Percentiles rank a stretch among this genome's conserved stretches.
phyloP scores from a whole-genome alignment of 2,329 filamentous ascomycete species.

The Pseudogymnoascus sp. region DNA sequence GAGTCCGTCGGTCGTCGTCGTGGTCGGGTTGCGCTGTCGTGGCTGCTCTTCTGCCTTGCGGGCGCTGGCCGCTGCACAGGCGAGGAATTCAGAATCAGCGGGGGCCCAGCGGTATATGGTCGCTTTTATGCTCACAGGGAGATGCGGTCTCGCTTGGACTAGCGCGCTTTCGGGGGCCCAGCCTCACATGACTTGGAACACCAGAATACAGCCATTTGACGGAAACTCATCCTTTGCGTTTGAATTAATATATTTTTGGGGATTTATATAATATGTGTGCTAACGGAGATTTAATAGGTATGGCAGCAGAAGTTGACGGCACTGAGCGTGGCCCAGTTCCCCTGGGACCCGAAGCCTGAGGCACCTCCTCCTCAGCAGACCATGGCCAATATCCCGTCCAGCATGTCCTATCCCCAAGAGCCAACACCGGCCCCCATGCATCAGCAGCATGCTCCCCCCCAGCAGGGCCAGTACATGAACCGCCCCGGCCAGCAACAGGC shows the following conservation, averaged over 20 bases:
- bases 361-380: constrained; percentile 37
- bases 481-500: constrained; percentile 2
- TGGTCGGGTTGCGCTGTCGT: constrained; percentile 13
- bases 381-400: constrained; percentile 28
- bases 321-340: constrained; percentile 79
- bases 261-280: constrained; percentile 19
- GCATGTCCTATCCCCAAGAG: constrained; percentile 22
- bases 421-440: constrained; percentile 19
- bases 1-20: neutral
- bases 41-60: constrained; percentile 26
- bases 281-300: constrained; percentile 48
- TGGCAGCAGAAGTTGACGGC: constrained; percentile 90
- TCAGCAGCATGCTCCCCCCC: constrained; percentile 10
- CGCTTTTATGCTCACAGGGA: constrained; percentile 41
- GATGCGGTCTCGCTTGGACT: constrained; percentile 6
- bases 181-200: constrained; percentile 8
- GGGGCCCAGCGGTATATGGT: constrained; percentile 49
- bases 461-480: constrained; percentile 8
- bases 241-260: neutral
- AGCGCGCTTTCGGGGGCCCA: neutral
- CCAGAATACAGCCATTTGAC: neutral
- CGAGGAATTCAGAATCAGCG: constrained; percentile 27
- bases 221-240: neutral
- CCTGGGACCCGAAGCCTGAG: constrained; percentile 86
- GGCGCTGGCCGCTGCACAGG: constrained; percentile 34